phyloP scores from a whole-genome alignment of 768 basidiomycete species.

The Tricholoma sp. region DNA sequence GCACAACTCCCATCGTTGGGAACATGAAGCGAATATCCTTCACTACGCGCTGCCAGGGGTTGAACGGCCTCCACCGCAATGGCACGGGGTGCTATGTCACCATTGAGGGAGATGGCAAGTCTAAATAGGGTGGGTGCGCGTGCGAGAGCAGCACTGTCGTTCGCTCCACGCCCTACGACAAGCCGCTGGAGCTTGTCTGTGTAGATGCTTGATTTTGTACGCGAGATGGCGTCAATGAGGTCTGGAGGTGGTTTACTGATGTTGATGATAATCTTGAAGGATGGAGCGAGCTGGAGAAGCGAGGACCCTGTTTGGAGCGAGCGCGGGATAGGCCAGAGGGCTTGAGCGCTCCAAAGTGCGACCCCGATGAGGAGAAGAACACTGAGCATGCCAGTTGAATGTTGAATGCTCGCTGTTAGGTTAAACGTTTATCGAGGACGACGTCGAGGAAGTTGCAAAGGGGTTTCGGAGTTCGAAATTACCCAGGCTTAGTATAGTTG shows the following conservation, averaged over 20 bases:
- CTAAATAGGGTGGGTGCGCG: constrained; percentile 36
- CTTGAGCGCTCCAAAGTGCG: constrained; percentile 15
- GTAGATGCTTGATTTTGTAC: constrained; percentile 37
- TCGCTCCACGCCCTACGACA: constrained; percentile 51
- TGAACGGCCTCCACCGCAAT: constrained; percentile 52
- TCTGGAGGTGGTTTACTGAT: constrained; percentile 45
- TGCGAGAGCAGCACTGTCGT: constrained; percentile 33
- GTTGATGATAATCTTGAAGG: constrained; percentile 47
- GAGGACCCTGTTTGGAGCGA: constrained; percentile 38
- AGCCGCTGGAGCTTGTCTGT: constrained; percentile 58
- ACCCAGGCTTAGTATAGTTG: too few species aligned
- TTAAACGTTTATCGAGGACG: not conserved
- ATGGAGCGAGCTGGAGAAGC: constrained; percentile 40
- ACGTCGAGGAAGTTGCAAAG: too few species aligned
- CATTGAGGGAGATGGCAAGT: constrained; percentile 39
- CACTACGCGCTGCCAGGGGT: constrained; percentile 44
- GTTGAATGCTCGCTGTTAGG: not conserved
- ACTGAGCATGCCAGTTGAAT: too few species aligned
- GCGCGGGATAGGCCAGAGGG: constrained; percentile 46
- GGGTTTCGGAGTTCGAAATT: too few species aligned
- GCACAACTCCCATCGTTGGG: constrained; percentile 52
- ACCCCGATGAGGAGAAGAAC: constrained; percentile 1
- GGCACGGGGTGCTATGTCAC: constrained; percentile 24
- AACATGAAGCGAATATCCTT: constrained; percentile 55
- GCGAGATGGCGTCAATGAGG: constrained; percentile 49